These are phyloP conservation scores for Asclepias syriaca DNA, from an alignment of 257 asterid genomes.

Conservation along the genomic window DNA sequence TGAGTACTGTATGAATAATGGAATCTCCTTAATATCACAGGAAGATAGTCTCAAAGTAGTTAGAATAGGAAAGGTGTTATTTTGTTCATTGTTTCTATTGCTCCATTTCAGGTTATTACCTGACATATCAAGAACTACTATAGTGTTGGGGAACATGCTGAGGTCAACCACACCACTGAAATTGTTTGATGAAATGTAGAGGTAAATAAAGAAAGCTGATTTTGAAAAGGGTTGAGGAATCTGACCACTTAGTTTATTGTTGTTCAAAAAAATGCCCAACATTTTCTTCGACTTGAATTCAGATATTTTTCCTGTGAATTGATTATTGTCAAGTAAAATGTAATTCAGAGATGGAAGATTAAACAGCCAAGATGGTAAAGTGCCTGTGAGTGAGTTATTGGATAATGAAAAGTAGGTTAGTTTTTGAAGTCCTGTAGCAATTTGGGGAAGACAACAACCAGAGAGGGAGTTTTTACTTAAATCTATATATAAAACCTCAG, in stretches of 20 bases:
- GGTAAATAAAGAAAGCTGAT: background rate
- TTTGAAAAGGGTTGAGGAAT: slow-evolving; percentile 16
- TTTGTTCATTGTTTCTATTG: background rate
- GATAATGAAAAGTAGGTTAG: background rate
- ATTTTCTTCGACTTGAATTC: slow-evolving; percentile 4
- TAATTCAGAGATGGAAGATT: background rate
- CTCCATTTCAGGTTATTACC: slow-evolving; percentile 8
- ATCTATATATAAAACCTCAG: background rate
- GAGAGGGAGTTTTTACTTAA: background rate
- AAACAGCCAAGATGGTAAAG: background rate
- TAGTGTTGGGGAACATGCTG: slow-evolving; percentile 5
- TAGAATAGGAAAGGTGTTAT: slow-evolving; percentile 1
- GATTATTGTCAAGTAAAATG: background rate
- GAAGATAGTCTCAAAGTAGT: background rate
- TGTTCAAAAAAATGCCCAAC: background rate
- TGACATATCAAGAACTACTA: slow-evolving; percentile 14
- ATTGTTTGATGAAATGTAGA: slow-evolving; percentile 20
- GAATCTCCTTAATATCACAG: slow-evolving; percentile 5
- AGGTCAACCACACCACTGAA: slow-evolving; percentile 15
- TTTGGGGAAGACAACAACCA: background rate
- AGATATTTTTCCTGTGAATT: slow-evolving; percentile 6
- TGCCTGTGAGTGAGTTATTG: background rate
- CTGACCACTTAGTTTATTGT: slow-evolving; percentile 7
- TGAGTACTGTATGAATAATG: background rate
- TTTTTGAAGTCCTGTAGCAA: background rate